Conservation (phyloP, 2,329 filamentous ascomycete genomes). For the Didymella arachidicola region DNA sequence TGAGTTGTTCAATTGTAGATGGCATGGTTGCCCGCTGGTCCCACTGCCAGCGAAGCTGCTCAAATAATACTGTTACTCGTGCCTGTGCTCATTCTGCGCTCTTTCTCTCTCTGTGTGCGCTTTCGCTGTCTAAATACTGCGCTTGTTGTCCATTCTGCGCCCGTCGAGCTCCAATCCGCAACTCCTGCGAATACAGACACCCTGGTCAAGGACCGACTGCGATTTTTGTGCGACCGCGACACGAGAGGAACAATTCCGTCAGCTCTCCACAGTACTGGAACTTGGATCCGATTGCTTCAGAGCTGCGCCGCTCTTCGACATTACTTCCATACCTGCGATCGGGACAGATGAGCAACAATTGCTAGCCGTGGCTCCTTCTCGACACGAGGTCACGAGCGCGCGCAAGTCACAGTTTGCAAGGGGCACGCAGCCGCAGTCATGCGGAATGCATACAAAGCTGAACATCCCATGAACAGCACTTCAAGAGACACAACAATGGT, state of each 20-base stretch:
- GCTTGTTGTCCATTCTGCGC: constrained; percentile 7
- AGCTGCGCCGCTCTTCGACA: constrained; percentile 5
- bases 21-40: constrained; percentile 36
- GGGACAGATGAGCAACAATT: neutral
- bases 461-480: neutral
- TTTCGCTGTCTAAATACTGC: constrained; percentile 15
- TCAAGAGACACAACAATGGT: constrained; percentile 2
- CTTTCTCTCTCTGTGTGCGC: constrained; percentile 20
- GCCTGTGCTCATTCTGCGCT: constrained; percentile 14
- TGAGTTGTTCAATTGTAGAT: constrained; percentile 49
- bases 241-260: constrained; percentile 13
- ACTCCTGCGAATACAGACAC: constrained; percentile 9
- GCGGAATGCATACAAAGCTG: constrained; percentile 13
- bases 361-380: neutral
- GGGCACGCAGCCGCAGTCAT: constrained; percentile 11
- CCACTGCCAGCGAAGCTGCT: constrained; percentile 35
- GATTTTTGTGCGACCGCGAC: constrained; percentile 20
- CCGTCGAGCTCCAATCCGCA: neutral
- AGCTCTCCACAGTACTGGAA: constrained; percentile 14
- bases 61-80: constrained; percentile 39
- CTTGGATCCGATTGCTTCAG: constrained; percentile 1
- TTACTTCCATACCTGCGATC: constrained; percentile 1
- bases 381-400: constrained; percentile 17
- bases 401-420: constrained; percentile 15
- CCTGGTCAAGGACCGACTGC: constrained; percentile 12